phyloP scores from a whole-genome alignment of 2,329 filamentous ascomycete species.

The Zymoseptoria brevis region DNA sequence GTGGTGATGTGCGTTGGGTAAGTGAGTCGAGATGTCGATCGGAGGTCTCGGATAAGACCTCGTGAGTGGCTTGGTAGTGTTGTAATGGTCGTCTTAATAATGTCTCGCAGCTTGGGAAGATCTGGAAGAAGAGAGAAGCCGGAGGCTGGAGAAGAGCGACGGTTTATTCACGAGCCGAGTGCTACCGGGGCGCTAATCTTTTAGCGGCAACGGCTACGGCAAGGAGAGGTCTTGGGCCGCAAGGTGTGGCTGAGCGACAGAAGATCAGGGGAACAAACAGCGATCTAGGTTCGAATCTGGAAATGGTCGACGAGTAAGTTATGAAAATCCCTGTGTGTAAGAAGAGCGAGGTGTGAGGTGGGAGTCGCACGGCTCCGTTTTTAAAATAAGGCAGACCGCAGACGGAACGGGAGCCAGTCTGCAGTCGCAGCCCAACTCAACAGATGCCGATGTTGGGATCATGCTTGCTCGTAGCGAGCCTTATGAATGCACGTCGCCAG shows the following conservation, averaged over 20 bases:
- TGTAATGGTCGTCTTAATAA: neutral
- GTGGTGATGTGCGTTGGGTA: constrained; percentile 2
- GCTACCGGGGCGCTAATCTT: neutral
- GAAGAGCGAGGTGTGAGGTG: neutral
- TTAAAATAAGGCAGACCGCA: neutral
- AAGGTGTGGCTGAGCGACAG: neutral
- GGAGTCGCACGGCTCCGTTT: neutral
- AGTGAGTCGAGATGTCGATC: constrained; percentile 7
- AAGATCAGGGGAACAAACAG: neutral
- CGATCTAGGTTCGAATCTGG: neutral
- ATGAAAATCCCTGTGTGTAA: neutral
- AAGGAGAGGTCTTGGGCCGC: neutral
- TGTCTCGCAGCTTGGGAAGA: neutral
- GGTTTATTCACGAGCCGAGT: too few relatives aligned
- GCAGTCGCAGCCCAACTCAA: neutral
- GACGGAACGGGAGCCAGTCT: neutral
- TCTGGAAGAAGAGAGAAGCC: neutral
- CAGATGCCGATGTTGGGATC: neutral
- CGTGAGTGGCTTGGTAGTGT: neutral
- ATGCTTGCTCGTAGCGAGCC: neutral
- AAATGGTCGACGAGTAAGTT: neutral
- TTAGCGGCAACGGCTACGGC: neutral
- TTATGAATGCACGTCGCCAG: neutral
- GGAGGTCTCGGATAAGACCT: neutral
- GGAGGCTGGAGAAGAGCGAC: too few relatives aligned